These are phyloP conservation scores for Linum usitatissimum DNA, from an alignment of 345 rosid genomes.

Conservation along the genomic window DNA sequence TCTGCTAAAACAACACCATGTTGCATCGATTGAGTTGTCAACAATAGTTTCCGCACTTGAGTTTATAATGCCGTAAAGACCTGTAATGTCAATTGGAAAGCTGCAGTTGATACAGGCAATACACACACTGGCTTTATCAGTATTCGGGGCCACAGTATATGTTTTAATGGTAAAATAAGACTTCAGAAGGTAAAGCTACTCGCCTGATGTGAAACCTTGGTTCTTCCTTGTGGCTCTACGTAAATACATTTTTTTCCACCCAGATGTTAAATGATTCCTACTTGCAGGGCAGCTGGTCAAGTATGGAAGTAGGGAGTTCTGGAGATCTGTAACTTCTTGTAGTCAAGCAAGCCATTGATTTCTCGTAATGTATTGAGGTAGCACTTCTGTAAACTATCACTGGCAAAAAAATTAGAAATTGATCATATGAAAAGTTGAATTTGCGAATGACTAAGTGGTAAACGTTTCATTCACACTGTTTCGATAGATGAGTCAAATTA, in stretches of 20 bases:
- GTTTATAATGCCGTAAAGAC: not conserved
- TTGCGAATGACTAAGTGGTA: not conserved
- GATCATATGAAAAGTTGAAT: not conserved
- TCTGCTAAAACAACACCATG: not conserved
- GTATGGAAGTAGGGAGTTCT: no score
- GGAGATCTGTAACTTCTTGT: no score
- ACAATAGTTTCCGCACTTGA: not conserved
- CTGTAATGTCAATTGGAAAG: not conserved
- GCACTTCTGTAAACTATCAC: not conserved
- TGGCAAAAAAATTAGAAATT: not conserved
- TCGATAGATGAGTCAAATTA: not conserved
- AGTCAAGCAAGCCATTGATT: not conserved
- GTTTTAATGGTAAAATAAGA: not conserved
- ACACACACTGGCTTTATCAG: not conserved
- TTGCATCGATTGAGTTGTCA: not conserved
- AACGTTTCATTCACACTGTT: not conserved
- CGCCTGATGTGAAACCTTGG: not conserved
- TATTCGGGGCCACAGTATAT: not conserved
- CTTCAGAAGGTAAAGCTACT: not conserved
- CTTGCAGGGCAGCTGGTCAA: not conserved
- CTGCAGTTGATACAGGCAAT: not conserved
- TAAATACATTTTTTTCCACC: no score
- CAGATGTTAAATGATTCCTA: not conserved
- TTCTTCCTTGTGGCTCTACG: not conserved
- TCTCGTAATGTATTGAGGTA: not conserved